phyloP scores from a whole-genome alignment of 148 eudicot species.

The Amaranthus palmeri region DNA sequence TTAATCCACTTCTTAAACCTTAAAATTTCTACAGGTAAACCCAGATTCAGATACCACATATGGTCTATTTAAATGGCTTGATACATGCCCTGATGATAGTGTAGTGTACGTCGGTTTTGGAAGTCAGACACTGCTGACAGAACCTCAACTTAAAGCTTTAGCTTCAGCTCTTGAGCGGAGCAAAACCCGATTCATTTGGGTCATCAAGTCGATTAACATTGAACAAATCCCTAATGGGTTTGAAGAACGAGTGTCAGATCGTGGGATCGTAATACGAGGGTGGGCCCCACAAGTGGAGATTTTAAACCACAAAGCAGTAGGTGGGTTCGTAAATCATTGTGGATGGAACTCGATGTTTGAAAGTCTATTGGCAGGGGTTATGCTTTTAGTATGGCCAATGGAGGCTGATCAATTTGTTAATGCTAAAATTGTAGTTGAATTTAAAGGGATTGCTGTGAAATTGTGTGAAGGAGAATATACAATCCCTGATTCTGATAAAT shows the following conservation, averaged over 20 bases:
- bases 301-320: constrained; percentile 53
- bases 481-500: constrained; percentile 43
- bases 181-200: constrained; percentile 50
- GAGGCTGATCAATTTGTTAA: constrained; percentile 57
- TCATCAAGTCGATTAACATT: constrained; percentile 25
- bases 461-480: constrained; percentile 35
- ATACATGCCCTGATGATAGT: constrained; percentile 35
- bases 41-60: constrained; percentile 2
- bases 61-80: constrained; percentile 50
- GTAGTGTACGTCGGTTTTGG: constrained; percentile 72
- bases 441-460: constrained; percentile 37
- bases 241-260: constrained; percentile 28
- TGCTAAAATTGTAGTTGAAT: constrained; percentile 50
- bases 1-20: too few species aligned
- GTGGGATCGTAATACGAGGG: constrained; percentile 42
- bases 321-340: constrained; percentile 69
- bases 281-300: constrained; percentile 70
- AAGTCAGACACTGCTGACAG: constrained; percentile 37
- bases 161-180: constrained; percentile 47
- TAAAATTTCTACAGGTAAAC: constrained; percentile 3
- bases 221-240: constrained; percentile 33
- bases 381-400: constrained; percentile 66
- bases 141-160: constrained; percentile 43
- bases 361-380: constrained; percentile 47
- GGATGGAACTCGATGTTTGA: constrained; percentile 89